phyloP scores from a whole-genome alignment of 805 yeast genomes.

The Candida lessepsii region DNA sequence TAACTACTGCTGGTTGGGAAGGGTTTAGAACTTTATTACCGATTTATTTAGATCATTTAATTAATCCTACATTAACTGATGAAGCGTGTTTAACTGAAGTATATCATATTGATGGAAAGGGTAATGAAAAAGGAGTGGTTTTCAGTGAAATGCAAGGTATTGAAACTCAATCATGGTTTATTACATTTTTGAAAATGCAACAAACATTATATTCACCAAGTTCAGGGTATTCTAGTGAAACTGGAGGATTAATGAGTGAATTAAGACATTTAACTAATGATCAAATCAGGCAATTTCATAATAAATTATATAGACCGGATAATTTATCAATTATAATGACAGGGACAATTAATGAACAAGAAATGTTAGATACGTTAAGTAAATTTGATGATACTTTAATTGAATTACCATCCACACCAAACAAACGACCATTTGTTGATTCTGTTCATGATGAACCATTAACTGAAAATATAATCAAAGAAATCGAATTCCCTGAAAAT shows the following conservation, averaged over 20 bases:
- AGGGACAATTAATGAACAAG: conserved; percentile 81
- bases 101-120: conserved; percentile 88
- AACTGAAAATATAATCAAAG: conserved; percentile 39
- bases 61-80: conserved; percentile 83
- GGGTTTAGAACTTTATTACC: conserved; percentile 86
- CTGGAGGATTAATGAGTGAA: conserved; percentile 85
- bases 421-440: conserved; percentile 78
- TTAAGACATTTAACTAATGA: conserved; percentile 71
- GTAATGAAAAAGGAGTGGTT: conserved; percentile 93
- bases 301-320: conserved; percentile 70
- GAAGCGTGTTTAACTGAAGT: conserved; percentile 93
- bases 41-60: conserved; percentile 82
- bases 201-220: conserved; percentile 50
- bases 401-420: conserved; percentile 30
- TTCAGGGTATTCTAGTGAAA: conserved; percentile 88
- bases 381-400: conserved; percentile 62
- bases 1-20: conserved; percentile 94
- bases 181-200: conserved; percentile 58
- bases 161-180: conserved; percentile 73
- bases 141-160: conserved; percentile 96
- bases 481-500: conserved; percentile 80
- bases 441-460: conserved; percentile 48
- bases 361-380: conserved; percentile 58
- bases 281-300: conserved; percentile 75
- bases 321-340: conserved; percentile 79